These are phyloP conservation scores for Trypanosoma brucei DNA, from an alignment of 208 protist genomes.

Conservation along the genomic window DNA sequence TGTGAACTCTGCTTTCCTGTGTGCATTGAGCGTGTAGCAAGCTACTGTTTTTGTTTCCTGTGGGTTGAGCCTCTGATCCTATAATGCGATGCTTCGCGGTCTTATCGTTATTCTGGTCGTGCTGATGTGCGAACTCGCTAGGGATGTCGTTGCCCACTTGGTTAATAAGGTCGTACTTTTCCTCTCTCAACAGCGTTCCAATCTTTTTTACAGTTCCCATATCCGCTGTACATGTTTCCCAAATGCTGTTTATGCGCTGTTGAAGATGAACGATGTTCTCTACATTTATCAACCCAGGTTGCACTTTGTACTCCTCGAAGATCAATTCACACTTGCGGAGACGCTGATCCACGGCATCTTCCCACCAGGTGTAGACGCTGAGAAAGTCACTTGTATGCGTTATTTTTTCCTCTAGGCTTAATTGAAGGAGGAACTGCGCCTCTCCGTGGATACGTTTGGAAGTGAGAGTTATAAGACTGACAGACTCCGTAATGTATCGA, in stretches of 20 bases:
- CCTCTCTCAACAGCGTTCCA: constrained; percentile 44
- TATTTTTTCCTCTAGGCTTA: constrained; percentile 68
- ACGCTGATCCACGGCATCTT: constrained; percentile 37
- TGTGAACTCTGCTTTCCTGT: no score
- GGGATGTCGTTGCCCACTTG: not conserved
- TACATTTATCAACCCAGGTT: constrained; percentile 4
- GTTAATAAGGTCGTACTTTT: constrained; percentile 48
- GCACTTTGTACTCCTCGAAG: constrained; percentile 22
- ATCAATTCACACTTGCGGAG: constrained; percentile 33
- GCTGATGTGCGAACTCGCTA: no score
- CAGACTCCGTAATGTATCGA: constrained; percentile 29
- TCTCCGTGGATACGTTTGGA: constrained; percentile 33
- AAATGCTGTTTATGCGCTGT: constrained; percentile 29
- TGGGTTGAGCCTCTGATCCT: no score
- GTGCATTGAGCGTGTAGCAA: no score
- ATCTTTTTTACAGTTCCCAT: constrained; percentile 40
- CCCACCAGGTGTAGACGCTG: constrained; percentile 56
- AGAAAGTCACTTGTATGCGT: constrained; percentile 51
- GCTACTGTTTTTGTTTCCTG: no score
- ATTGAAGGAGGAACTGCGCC: constrained; percentile 44
- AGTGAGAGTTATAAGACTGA: constrained; percentile 26
- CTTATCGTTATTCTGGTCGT: no score
- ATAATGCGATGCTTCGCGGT: no score
- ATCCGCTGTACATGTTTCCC: constrained; percentile 20
- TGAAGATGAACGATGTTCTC: constrained; percentile 7